These are phyloP conservation scores for Backusella circina DNA, from an alignment of 192 early-diverging fungal genomes.

Conservation along the genomic window DNA sequence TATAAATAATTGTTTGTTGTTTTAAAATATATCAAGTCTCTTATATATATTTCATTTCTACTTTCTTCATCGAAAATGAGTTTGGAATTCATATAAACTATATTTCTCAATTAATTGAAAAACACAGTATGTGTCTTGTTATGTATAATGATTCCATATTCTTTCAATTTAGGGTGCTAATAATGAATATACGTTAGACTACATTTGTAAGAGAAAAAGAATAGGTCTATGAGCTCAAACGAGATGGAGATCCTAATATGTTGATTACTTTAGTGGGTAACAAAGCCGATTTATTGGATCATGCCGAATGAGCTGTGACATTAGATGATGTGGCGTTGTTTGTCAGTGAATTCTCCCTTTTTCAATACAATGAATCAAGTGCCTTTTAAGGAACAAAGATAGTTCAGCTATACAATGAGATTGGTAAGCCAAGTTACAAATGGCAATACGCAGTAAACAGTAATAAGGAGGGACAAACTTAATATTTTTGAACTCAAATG, in stretches of 20 bases:
- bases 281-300: constrained; percentile 77
- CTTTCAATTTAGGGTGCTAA: not conserved
- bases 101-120: too few relatives aligned
- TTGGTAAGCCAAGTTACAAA: constrained; percentile 34
- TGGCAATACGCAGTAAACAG: not conserved
- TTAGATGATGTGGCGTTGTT: constrained; percentile 43
- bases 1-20: too few relatives aligned
- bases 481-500: not conserved
- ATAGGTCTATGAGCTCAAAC: constrained; percentile 96
- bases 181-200: constrained; percentile 31
- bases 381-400: constrained; percentile 86
- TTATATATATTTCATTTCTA: too few relatives aligned
- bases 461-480: not conserved
- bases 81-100: too few relatives aligned
- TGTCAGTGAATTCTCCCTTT: constrained; percentile 54
- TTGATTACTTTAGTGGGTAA: constrained; percentile 97
- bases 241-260: constrained; percentile 92
- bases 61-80: too few relatives aligned
- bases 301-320: constrained; percentile 24
- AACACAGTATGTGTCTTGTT: constrained; percentile 42
- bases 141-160: constrained; percentile 5
- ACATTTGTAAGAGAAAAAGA: constrained; percentile 93
- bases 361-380: constrained; percentile 88
- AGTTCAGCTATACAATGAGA: constrained; percentile 88
- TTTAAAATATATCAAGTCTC: too few relatives aligned